Percentiles rank a stretch among this genome's conserved stretches.
phyloP scores from a whole-genome alignment of 208 protist species.

The Trypanosoma boissoni region DNA sequence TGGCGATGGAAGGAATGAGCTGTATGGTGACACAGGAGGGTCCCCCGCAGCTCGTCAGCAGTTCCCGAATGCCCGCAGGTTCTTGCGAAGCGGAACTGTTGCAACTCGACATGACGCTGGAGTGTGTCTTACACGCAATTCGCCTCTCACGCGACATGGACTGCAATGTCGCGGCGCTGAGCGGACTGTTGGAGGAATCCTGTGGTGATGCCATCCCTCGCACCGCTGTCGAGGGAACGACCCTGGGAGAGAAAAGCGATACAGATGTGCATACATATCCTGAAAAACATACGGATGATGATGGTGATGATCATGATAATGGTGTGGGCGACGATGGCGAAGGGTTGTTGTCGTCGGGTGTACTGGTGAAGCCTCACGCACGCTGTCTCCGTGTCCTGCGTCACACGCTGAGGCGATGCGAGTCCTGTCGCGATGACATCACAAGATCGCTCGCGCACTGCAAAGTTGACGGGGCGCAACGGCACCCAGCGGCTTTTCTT shows the following conservation, averaged over 20 bases:
- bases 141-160: not conserved
- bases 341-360: no score
- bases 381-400: not conserved
- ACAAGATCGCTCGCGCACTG: not conserved
- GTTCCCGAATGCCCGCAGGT: not conserved
- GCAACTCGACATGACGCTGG: not conserved
- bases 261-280: no score
- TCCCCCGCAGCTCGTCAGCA: no score
- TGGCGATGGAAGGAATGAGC: constrained; percentile 1
- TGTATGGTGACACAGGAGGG: not conserved
- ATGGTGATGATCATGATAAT: not conserved
- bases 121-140: not conserved
- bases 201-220: constrained; percentile 3
- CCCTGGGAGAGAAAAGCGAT: not conserved
- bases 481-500: constrained; percentile 21
- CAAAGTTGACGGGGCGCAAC: not conserved
- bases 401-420: not conserved
- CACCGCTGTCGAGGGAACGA: not conserved
- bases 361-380: no score
- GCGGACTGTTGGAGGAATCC: not conserved
- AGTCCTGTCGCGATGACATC: not conserved
- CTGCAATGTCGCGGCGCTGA: not conserved
- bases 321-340: no score
- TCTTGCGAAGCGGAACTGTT: constrained; percentile 1
- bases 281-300: not conserved